These are phyloP conservation scores for Rhinocladiella mackenziei DNA, from an alignment of 2,329 filamentous ascomycete species.

Conservation along the genomic window DNA sequence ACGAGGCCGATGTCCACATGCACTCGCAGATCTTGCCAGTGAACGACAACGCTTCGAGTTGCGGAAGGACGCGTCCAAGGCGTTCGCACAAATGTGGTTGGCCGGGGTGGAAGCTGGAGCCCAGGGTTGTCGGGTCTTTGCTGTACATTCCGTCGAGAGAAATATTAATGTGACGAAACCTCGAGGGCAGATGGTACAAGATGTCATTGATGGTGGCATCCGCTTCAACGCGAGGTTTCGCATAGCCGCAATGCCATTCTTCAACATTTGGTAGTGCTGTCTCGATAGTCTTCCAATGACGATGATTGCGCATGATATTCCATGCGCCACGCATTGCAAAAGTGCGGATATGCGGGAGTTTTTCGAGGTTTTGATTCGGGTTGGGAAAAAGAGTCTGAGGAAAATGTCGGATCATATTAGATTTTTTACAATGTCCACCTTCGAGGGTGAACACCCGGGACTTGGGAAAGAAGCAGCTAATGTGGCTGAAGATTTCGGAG, in stretches of 20 bases:
- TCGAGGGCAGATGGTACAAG: constrained; percentile 54
- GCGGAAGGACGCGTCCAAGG: constrained; percentile 58
- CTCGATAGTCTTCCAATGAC: constrained; percentile 61
- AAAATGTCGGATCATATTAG: constrained; percentile 63
- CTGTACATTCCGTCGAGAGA: constrained; percentile 69
- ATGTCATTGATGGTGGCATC: constrained; percentile 66
- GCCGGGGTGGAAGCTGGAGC: constrained; percentile 40
- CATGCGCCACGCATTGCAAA: constrained; percentile 71
- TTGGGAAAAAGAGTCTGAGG: constrained; percentile 34
- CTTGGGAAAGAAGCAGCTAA: constrained; percentile 56
- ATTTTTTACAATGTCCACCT: constrained; percentile 72
- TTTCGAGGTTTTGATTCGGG: constrained; percentile 39
- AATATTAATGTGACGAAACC: constrained; percentile 61
- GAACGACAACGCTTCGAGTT: constrained; percentile 65
- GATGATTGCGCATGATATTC: constrained; percentile 65
- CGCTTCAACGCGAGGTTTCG: constrained; percentile 69
- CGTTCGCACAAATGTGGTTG: constrained; percentile 61
- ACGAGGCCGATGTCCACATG: constrained; percentile 61
- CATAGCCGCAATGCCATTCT: constrained; percentile 54
- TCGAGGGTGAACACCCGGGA: constrained; percentile 67
- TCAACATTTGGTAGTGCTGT: constrained; percentile 60
- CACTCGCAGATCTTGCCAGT: constrained; percentile 67
- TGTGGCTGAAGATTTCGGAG: constrained; percentile 64
- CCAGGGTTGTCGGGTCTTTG: constrained; percentile 47
- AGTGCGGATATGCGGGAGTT: constrained; percentile 57